Base-by-base conservation (phyloP, 768 basidiomycete genomes). In the Cystofilobasidium ferigula region DNA sequence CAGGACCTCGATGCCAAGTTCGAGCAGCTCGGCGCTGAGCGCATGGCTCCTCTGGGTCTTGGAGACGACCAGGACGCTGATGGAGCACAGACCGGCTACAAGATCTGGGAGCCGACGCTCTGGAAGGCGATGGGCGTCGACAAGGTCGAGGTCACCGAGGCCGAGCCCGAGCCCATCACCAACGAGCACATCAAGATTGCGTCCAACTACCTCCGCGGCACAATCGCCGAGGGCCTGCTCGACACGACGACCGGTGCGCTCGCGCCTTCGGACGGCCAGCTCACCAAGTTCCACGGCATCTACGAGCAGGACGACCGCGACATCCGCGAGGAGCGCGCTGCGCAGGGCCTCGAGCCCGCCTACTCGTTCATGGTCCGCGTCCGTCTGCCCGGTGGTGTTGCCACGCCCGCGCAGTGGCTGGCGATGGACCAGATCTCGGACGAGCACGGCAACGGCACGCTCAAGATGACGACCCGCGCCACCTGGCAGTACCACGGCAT, bases 401-500 rank as follows among this genome's bases (percentile, higher is more conserved):
- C 95, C 75, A 81, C 79, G 32, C 86, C 94, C 3, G 78, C 83
- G 42, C 95, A 99, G 78, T 98, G 95, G 95, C 79, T 93, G 59
- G 83, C 86, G 70, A 90, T 99, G 85, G 90, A 97, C 78, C 86
- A 86, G 71, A 97, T 99, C 71, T 84, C 95, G 62, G 95, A 98
- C 74, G 89, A 91, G 75, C 89, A 92, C 75, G 95, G 91, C 8
- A 87, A 84, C 68, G 85, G 87, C 54, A 90, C 93, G 7, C 87
- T 98, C 79, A 99, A 99, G 81, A 85, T 99, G 70, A 99, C 95
- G 56, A 99, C 95, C 38, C 82, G 95, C 69, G 85, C 91, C 76
- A 99, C 95, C 13, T 99, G 98, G 86, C 95, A 99, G 78, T 98
- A 95, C 82, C 95, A 99, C 76, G 95, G 95, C 63, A 89, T 99